These are phyloP conservation scores for Naganishia sp. DNA, from an alignment of 1,284 basidiomycete species.

Conservation along the genomic window DNA sequence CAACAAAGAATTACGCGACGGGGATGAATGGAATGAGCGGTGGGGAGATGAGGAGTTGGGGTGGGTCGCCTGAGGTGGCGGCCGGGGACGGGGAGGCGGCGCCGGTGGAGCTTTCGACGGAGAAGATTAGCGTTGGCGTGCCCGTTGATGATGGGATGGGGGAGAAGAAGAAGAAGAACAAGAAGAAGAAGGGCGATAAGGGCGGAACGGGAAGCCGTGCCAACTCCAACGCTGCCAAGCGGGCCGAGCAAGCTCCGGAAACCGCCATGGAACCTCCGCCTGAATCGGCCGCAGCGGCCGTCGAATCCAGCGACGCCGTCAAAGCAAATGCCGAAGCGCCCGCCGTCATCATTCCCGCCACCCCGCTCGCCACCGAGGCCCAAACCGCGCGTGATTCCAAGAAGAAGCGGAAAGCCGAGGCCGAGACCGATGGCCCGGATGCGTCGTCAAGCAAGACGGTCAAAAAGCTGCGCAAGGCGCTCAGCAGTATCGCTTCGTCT, in stretches of 20 bases:
- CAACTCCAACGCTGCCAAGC: constrained; percentile 48
- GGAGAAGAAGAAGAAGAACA: constrained; percentile 43
- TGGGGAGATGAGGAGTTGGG: constrained; percentile 51
- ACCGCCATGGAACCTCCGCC: constrained; percentile 1
- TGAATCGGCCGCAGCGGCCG: neutral
- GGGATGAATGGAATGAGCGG: constrained; percentile 43
- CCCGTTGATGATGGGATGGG: neutral
- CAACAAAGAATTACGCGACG: constrained; percentile 28
- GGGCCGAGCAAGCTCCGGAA: constrained; percentile 6
- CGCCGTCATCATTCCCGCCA: constrained; percentile 13
- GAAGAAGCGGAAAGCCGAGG: constrained; percentile 48
- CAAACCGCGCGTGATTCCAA: constrained; percentile 29
- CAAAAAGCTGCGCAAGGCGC: constrained; percentile 47
- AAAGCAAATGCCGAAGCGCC: constrained; percentile 12
- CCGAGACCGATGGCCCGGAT: constrained; percentile 1
- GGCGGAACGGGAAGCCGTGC: constrained; percentile 51
- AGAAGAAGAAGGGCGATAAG: constrained; percentile 52
- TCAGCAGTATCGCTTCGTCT: constrained; percentile 39
- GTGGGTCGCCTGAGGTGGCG: constrained; percentile 37
- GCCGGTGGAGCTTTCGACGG: constrained; percentile 9
- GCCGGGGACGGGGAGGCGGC: constrained; percentile 32
- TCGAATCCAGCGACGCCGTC: neutral
- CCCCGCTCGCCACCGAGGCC: constrained; percentile 7
- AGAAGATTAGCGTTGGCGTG: neutral
- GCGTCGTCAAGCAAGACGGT: constrained; percentile 39